phyloP scores from a whole-genome alignment of 306 rosid species.

The Adenanthera pavonina region DNA sequence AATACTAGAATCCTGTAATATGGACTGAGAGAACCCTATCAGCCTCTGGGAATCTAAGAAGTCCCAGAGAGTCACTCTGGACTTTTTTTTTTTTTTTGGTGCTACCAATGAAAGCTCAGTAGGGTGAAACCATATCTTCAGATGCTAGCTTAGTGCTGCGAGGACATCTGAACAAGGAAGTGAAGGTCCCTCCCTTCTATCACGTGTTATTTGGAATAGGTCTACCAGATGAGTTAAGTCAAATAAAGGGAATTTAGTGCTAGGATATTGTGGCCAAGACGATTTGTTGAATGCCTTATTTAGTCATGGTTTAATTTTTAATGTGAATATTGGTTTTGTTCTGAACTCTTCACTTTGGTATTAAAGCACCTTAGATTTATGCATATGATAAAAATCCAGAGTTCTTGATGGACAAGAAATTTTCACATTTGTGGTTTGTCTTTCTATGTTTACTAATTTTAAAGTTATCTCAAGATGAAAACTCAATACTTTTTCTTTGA shows the following conservation, averaged over 20 bases:
- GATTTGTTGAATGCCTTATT: conserved; percentile 29
- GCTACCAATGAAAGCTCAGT: not conserved
- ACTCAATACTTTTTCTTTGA: not conserved
- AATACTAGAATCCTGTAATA: not conserved
- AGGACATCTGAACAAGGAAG: not conserved
- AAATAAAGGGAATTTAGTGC: conserved; percentile 5
- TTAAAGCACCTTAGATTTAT: conserved; percentile 3
- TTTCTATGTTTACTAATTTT: not conserved
- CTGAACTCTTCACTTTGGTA: not conserved
- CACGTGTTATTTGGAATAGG: not conserved
- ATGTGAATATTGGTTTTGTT: conserved; percentile 32
- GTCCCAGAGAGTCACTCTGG: not conserved
- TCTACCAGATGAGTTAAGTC: not conserved
- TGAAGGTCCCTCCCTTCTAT: not conserved
- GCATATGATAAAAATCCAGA: conserved; percentile 6
- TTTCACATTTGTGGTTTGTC: conserved; percentile 12
- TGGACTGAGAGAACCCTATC: not conserved
- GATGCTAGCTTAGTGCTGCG: not conserved
- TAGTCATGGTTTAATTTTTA: conserved; percentile 12
- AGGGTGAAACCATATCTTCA: not conserved
- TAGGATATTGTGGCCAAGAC: conserved; percentile 18
- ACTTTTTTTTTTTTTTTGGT: not conserved
- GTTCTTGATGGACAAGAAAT: conserved; percentile 19
- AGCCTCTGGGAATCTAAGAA: not conserved
- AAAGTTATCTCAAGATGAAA: conserved; percentile 19